These are phyloP conservation scores for Pestalotiopsis sp. DNA, from an alignment of 2,329 filamentous ascomycete genomes.

Conservation along the genomic window DNA sequence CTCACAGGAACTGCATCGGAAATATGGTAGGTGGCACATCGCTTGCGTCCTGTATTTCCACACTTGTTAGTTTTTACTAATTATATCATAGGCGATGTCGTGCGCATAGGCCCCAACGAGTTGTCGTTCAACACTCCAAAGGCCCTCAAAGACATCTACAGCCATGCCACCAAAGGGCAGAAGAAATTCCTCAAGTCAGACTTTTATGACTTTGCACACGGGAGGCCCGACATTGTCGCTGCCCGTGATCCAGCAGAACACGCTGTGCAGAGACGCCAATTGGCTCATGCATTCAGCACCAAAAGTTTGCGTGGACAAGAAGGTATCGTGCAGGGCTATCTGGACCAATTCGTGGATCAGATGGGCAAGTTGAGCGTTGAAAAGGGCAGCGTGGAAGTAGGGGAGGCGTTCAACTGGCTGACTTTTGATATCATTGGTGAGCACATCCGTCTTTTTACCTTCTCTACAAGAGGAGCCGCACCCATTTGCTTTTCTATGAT, in stretches of 20 bases:
- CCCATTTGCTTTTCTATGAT: not conserved
- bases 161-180: slow-evolving; percentile 16
- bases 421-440: slow-evolving; percentile 11
- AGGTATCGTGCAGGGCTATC: slow-evolving; percentile 15
- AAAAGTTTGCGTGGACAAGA: slow-evolving; percentile 19
- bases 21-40: not conserved
- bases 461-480: not conserved
- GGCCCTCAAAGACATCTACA: slow-evolving; percentile 37
- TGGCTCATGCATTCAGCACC: slow-evolving; percentile 18
- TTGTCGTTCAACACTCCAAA: slow-evolving; percentile 33
- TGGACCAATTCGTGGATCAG: slow-evolving; percentile 19
- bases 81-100: slow-evolving; percentile 11
- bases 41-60: not conserved
- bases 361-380: slow-evolving; percentile 10
- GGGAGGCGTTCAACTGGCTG: slow-evolving; percentile 12
- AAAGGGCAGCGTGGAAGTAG: slow-evolving; percentile 9
- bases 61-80: not conserved
- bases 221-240: slow-evolving; percentile 7
- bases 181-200: slow-evolving; percentile 10
- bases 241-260: slow-evolving; percentile 17
- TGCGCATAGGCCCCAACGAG: slow-evolving; percentile 35
- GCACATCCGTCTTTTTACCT: not conserved
- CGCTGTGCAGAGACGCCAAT: slow-evolving; percentile 10
- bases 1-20: not conserved
- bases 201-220: slow-evolving; percentile 16